phyloP scores from a whole-genome alignment of 371 early-diverging fungal genomes.

The Dinochytrium kinnereticum region DNA sequence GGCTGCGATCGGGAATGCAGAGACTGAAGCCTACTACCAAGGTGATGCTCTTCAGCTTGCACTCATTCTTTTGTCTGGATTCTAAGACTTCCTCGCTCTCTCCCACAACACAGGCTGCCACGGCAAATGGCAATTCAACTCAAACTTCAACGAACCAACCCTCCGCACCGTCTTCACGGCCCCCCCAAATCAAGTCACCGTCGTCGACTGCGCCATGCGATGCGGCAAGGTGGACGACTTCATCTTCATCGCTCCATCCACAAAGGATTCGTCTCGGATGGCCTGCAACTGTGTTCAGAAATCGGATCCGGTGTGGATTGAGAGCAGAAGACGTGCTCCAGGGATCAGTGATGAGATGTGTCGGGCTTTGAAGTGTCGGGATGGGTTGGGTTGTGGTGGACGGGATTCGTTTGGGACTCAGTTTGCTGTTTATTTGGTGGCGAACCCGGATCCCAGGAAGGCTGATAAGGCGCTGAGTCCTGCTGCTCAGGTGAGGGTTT shows the following conservation, averaged over 20 bases:
- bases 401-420: neutral
- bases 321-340: neutral
- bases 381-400: neutral
- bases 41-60: neutral
- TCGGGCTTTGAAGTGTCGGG: neutral
- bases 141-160: neutral
- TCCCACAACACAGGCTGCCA: constrained; percentile 1
- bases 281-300: neutral
- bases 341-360: constrained; percentile 2
- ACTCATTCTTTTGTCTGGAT: neutral
- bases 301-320: neutral
- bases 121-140: constrained; percentile 12
- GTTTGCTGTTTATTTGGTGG: neutral
- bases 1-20: neutral
- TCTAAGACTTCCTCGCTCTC: neutral
- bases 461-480: neutral
- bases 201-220: constrained; percentile 2
- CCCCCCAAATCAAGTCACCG: neutral
- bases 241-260: constrained; percentile 5
- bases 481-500: neutral
- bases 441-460: constrained; percentile 3
- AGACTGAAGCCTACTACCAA: constrained; percentile 1
- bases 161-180: constrained; percentile 1
- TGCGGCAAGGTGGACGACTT: constrained; percentile 10
- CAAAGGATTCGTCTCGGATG: neutral